phyloP scores from a whole-genome alignment of 768 basidiomycete genomes.

The Mycena galopus region DNA sequence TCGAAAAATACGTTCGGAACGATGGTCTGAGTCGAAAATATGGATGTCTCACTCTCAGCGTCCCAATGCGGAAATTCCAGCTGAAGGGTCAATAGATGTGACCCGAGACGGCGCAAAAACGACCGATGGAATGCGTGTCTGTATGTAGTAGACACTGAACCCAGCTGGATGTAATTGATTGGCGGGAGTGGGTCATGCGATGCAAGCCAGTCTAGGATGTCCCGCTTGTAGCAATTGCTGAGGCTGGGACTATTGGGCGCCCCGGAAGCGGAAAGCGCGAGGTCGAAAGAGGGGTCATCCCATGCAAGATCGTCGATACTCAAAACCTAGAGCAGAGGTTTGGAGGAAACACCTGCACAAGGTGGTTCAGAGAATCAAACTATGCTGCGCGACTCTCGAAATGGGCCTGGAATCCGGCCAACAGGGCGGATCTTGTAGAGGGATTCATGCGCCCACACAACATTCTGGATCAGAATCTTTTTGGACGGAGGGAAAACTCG shows the following conservation, averaged over 20 bases:
- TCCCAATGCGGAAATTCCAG: constrained; percentile 34
- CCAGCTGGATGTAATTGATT: constrained; percentile 30
- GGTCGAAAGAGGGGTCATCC: constrained; percentile 28
- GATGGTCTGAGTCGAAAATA: neutral
- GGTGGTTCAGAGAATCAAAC: constrained; percentile 27
- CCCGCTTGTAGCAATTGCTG: constrained; percentile 35
- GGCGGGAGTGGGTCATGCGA: constrained; percentile 19
- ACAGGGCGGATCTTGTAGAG: constrained; percentile 10
- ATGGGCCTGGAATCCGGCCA: constrained; percentile 20
- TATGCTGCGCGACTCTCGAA: constrained; percentile 30
- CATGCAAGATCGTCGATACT: constrained; percentile 33
- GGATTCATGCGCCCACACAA: constrained; percentile 29
- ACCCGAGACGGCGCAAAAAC: constrained; percentile 27
- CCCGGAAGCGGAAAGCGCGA: neutral
- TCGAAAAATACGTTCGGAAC: neutral
- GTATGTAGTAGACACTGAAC: constrained; percentile 23
- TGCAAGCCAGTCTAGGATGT: constrained; percentile 33
- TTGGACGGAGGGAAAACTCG: constrained; percentile 23
- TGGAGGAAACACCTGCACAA: constrained; percentile 33
- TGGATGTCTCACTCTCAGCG: constrained; percentile 28
- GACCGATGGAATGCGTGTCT: constrained; percentile 34
- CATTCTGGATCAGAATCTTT: constrained; percentile 29
- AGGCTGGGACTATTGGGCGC: constrained; percentile 23
- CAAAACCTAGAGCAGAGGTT: constrained; percentile 30
- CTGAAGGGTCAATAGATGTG: constrained; percentile 27